Evolutionary conservation across 352 stramenopile species (phyloP).

Genomic region (Thalassiosira hispida): DNA sequence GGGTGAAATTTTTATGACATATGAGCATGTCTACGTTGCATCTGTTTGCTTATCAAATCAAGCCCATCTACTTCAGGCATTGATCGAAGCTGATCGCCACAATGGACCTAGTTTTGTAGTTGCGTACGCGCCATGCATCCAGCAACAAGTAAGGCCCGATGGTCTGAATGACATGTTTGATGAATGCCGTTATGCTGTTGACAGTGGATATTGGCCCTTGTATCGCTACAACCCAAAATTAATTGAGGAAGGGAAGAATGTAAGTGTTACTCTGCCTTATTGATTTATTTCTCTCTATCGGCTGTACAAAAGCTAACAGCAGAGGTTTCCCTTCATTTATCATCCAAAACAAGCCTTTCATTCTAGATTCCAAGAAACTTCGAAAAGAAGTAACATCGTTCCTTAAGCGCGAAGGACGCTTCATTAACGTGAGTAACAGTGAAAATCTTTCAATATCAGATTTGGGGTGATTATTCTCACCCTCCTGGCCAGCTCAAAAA

Average conservation of each 20-base stretch:
- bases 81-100: slow-evolving; percentile 91
- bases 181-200: slow-evolving; percentile 89
- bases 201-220: slow-evolving; percentile 90
- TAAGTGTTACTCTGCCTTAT: not conserved
- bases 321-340: not conserved
- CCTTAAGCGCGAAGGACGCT: slow-evolving; percentile 90
- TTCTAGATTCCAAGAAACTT: slow-evolving; percentile 88
- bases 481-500: slow-evolving; percentile 80
- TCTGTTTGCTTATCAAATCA: slow-evolving; percentile 87
- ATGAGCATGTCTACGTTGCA: slow-evolving; percentile 92
- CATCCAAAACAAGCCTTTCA: slow-evolving; percentile 18
- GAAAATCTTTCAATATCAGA: not conserved
- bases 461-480: slow-evolving; percentile 4
- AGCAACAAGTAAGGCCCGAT: slow-evolving; percentile 68
- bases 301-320: not conserved
- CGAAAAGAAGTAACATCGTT: slow-evolving; percentile 91
- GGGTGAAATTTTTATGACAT: slow-evolving; percentile 92
- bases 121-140: slow-evolving; percentile 88
- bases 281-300: not conserved
- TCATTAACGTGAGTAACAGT: slow-evolving; percentile 79
- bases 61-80: slow-evolving; percentile 88
- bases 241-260: slow-evolving; percentile 87
- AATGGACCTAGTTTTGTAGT: slow-evolving; percentile 91
- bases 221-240: slow-evolving; percentile 90
- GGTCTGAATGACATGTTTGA: slow-evolving; percentile 79